Base-by-base conservation (phyloP, 768 basidiomycete species). In the Russula abietina region DNA sequence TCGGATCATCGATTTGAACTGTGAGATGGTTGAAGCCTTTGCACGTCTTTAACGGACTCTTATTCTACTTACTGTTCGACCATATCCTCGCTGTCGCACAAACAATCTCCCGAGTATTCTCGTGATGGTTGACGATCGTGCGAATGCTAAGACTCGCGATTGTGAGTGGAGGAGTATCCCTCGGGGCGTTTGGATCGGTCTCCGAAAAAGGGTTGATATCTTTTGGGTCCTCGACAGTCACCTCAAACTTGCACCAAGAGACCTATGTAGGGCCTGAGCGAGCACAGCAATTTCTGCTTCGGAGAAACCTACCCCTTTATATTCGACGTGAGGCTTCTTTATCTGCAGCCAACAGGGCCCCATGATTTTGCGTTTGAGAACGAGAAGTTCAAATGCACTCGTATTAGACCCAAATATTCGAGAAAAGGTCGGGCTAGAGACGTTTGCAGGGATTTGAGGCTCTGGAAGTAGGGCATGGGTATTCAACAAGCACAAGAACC, bases 221-320 rank as follows among this genome's bases (percentile, higher is more conserved):
- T 69, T 97, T 96, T 1, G 95, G 94, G 68, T 94, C 82, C 8
- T 82, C 73, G 7, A 93, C 89, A 0, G 83, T 85, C 19, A 83
- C 88, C 75, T 99, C 96, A 14, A 98, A 76, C 75, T 95, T 95
- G 70, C 95, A 98, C 97, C 97, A 99, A 1, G 97, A 96, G 36
- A 92, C 82, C 96, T 98, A 33, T 33, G 55, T 45, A 43, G 53
- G 36, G 19, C 48, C 38, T 60, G 11, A 49, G 36, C 26, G 43
- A n/a, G 4, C 1, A 9, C 32, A 32, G 5, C 65, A 60, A 3
- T 4, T 61, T 14, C 48, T 6, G 14, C 56, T 59, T 43, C 16
- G 36, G 61, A 46, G 7, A 26, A 28, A 73, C 88, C 57, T 72
- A 97, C 94, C 2, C 89, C 90, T 74, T 91, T 88, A 68, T 86